Evolutionary conservation across 129 eudicot species (phyloP).

Genomic region (Chrysanthemum seticuspe): DNA sequence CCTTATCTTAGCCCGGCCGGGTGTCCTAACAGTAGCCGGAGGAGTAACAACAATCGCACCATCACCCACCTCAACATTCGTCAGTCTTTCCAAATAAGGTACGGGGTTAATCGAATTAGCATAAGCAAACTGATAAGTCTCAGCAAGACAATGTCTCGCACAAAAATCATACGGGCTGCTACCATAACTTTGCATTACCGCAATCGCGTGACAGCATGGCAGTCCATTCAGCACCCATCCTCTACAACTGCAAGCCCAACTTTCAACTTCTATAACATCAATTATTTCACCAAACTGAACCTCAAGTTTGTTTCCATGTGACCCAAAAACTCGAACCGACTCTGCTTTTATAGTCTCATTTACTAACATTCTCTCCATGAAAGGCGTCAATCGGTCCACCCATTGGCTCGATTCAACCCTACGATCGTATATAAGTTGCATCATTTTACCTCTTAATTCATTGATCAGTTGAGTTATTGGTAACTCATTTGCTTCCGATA

Average conservation of each 20-base stretch:
- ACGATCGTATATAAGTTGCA: constrained; percentile 35
- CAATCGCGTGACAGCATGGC: constrained; percentile 44
- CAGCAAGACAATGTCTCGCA: constrained; percentile 21
- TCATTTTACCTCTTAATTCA: constrained; percentile 39
- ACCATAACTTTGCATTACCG: constrained; percentile 25
- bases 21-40: constrained; percentile 27
- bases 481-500: constrained; percentile 37
- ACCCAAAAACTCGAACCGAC: constrained; percentile 25
- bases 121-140: constrained; percentile 28
- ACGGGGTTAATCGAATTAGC: constrained; percentile 36
- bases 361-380: constrained; percentile 33
- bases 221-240: constrained; percentile 31
- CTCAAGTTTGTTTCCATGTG: constrained; percentile 35
- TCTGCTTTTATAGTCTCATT: constrained; percentile 23
- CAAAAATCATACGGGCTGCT: constrained; percentile 34
- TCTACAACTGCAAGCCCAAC: constrained; percentile 37
- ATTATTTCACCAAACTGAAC: constrained; percentile 19
- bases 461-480: constrained; percentile 36
- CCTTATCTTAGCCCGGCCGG: constrained; percentile 30
- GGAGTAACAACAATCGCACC: constrained; percentile 34
- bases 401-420: constrained; percentile 35
- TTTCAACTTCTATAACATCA: constrained; percentile 28
- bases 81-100: constrained; percentile 23
- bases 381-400: constrained; percentile 33
- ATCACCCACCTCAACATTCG: constrained; percentile 30